Conservation (phyloP, 73 alveolate genomes). For the Symbiodinium pilosum region DNA sequence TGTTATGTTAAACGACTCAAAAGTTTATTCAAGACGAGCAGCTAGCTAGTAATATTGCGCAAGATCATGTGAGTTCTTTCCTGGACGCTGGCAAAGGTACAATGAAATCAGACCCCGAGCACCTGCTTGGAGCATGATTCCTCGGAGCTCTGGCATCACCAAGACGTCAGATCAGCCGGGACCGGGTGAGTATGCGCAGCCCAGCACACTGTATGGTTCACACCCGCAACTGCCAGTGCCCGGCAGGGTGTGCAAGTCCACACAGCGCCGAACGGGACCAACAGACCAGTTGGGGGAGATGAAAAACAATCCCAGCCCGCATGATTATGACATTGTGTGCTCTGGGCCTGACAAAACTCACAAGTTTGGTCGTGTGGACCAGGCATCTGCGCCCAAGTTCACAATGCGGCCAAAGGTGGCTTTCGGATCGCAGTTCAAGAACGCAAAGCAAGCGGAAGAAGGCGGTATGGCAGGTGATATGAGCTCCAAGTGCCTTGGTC, state of each 20-base stretch:
- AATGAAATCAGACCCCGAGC: slow-evolving; percentile 31
- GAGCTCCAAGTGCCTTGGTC: slow-evolving; percentile 47
- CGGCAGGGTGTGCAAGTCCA: slow-evolving; percentile 34
- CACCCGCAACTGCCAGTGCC: slow-evolving; percentile 63
- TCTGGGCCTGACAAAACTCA: slow-evolving; percentile 24
- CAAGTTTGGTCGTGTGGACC: slow-evolving; percentile 33
- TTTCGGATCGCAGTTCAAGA: slow-evolving; percentile 26
- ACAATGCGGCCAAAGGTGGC: slow-evolving; percentile 33
- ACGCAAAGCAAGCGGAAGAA: slow-evolving; percentile 1
- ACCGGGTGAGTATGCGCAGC: slow-evolving; percentile 32
- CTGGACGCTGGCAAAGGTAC: no score
- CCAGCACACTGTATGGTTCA: slow-evolving; percentile 33
- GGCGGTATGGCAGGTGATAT: slow-evolving; percentile 42
- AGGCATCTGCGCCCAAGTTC: slow-evolving; percentile 43
- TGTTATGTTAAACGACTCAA: no score
- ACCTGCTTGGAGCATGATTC: slow-evolving; percentile 22
- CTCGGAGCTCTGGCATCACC: slow-evolving; percentile 28
- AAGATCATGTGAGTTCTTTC: no score
- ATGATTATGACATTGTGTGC: slow-evolving; percentile 21
- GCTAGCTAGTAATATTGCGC: no score
- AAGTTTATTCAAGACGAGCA: no score
- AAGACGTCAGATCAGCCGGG: slow-evolving; percentile 47
- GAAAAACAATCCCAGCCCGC: slow-evolving; percentile 38
- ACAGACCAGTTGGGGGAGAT: slow-evolving; percentile 50
- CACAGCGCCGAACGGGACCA: slow-evolving; percentile 42